Conservation (phyloP, 2,329 filamentous ascomycete species). For the Myriosclerotinia duriaeana region DNA sequence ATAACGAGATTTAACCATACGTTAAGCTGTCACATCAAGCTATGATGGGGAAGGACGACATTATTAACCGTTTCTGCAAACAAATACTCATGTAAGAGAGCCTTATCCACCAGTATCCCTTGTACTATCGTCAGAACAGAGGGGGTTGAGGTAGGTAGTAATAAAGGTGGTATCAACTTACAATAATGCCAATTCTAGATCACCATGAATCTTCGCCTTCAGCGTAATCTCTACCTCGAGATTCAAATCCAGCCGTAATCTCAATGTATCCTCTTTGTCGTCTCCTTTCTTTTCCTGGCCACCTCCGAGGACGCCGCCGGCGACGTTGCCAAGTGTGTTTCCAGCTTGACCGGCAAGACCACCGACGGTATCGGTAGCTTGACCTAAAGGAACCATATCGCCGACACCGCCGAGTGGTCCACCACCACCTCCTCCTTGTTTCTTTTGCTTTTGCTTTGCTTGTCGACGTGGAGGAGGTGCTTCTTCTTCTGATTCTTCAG, state of each 20-base stretch:
- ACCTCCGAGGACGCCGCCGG: constrained; percentile 11
- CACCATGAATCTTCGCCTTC: constrained; percentile 78
- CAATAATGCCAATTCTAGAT: constrained; percentile 62
- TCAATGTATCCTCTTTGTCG: constrained; percentile 56
- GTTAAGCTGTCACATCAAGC: constrained; percentile 14
- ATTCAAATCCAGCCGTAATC: constrained; percentile 69
- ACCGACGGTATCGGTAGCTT: constrained; percentile 20
- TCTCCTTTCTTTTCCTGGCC: constrained; percentile 28
- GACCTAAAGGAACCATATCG: constrained; percentile 22
- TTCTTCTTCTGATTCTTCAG: constrained; percentile 20
- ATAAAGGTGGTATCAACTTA: constrained; percentile 28
- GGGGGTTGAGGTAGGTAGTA: constrained; percentile 6
- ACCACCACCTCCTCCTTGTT: constrained; percentile 16
- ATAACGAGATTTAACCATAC: constrained; percentile 14
- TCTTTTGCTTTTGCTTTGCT: constrained; percentile 18
- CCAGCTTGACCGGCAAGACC: constrained; percentile 16
- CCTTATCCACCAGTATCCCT: constrained; percentile 20
- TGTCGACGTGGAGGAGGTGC: constrained; percentile 20
- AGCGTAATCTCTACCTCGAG: constrained; percentile 77
- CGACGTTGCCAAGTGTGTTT: constrained; percentile 19
- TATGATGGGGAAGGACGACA: constrained; percentile 8
- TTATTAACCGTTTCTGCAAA: constrained; percentile 21
- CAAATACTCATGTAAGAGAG: constrained; percentile 20
- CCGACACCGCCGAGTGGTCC: constrained; percentile 19
- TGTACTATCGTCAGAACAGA: constrained; percentile 23